A percentile compares a stretch with the other conserved stretches of the same genome.
phyloP scores from a whole-genome alignment of 2,329 filamentous ascomycete genomes.

The Trichoderma semiorbis region DNA sequence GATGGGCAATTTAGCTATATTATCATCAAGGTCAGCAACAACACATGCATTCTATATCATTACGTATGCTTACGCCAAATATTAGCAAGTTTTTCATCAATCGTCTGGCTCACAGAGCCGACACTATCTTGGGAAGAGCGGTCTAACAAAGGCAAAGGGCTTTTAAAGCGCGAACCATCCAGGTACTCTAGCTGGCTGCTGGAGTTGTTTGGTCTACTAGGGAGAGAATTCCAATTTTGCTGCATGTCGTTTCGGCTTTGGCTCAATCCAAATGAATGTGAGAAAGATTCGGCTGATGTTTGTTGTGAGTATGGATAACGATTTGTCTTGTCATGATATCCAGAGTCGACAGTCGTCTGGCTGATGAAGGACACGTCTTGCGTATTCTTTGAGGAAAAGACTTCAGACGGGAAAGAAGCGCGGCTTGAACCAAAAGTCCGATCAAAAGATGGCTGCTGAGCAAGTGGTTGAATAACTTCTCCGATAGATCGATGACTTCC shows the following conservation, averaged over 20 bases:
- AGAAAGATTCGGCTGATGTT: slow-evolving; percentile 20
- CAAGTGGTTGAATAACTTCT: not conserved
- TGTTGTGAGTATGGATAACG: slow-evolving; percentile 10
- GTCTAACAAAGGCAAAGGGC: not conserved
- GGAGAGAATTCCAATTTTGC: not conserved
- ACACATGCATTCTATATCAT: not conserved
- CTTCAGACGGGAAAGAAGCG: not conserved
- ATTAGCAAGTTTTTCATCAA: slow-evolving; percentile 30
- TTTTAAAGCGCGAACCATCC: not conserved
- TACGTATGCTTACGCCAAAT: slow-evolving; percentile 39
- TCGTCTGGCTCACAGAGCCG: not conserved
- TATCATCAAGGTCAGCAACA: not conserved
- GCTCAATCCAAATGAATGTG: not conserved
- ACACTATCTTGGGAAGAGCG: not conserved
- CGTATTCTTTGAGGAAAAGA: slow-evolving; percentile 26
- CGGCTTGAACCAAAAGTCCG: slow-evolving; percentile 28
- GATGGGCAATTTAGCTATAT: slow-evolving; percentile 38
- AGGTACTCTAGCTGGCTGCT: not conserved
- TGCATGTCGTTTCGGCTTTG: not conserved
- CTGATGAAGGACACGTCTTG: slow-evolving; percentile 26
- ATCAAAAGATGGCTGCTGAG: not conserved
- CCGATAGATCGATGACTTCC: not conserved
- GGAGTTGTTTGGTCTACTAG: not conserved
- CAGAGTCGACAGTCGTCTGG: slow-evolving; percentile 32
- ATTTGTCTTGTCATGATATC: not conserved